Percentiles rank a stretch among this genome's conserved stretches.
Conservation (phyloP, 148 eudicot genomes). For the Tetragonia tetragonoides region DNA sequence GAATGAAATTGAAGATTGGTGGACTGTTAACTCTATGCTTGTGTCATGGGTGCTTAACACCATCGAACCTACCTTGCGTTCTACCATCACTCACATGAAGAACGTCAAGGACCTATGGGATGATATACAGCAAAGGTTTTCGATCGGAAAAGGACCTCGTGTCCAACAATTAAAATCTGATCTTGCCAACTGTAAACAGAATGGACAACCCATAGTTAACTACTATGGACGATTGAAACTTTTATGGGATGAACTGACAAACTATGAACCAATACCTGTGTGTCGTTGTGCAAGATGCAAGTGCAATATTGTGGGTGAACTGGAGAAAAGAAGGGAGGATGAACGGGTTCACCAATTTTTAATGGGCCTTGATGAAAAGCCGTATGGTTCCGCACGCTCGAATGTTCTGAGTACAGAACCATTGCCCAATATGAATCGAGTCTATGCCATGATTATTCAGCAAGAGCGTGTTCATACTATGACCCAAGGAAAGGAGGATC, state of each 20-base stretch:
- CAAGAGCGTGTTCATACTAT: background rate
- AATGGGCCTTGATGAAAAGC: background rate
- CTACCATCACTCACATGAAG: background rate
- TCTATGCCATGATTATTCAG: background rate
- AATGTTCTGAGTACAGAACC: background rate
- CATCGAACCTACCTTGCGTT: background rate
- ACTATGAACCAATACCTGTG: background rate
- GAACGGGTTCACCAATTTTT: background rate
- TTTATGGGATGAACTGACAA: background rate
- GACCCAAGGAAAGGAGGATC: background rate
- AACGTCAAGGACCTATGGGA: background rate
- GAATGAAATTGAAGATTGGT: constrained; percentile 5
- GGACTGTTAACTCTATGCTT: constrained; percentile 11
- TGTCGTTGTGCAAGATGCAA: background rate
- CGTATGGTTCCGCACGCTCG: background rate
- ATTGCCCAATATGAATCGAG: background rate
- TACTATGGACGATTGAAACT: background rate
- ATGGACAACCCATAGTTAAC: background rate
- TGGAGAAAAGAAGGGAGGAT: background rate
- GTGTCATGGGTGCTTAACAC: background rate
- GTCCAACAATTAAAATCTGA: background rate
- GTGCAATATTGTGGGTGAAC: background rate
- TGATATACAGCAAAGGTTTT: background rate
- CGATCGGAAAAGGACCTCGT: background rate
- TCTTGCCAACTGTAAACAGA: background rate